Percentiles rank a stretch among this genome's conserved stretches.
Evolutionary conservation across 345 rosid genomes (phyloP).

Genomic region (Turritis glabra): DNA sequence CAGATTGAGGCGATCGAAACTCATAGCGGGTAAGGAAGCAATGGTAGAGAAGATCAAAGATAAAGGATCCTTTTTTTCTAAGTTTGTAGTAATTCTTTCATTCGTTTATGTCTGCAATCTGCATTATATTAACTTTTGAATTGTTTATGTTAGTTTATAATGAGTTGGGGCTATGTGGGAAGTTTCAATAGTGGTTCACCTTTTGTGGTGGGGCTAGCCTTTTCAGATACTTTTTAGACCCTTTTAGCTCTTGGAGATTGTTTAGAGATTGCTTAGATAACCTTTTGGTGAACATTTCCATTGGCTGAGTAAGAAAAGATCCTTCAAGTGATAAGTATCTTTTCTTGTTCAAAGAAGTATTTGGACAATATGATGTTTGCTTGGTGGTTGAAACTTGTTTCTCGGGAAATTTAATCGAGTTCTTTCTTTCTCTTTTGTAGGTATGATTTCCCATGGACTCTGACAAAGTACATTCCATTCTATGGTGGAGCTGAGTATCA

Average conservation of each 20-base stretch:
- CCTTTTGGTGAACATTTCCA: not conserved
- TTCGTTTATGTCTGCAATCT: not conserved
- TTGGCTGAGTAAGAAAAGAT: conserved; percentile 4
- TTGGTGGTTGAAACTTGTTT: not conserved
- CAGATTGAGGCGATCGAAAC: conserved; percentile 86
- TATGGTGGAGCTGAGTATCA: conserved; percentile 92
- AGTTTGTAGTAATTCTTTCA: too few species aligned
- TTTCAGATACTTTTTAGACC: conserved; percentile 3
- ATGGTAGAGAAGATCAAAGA: not conserved
- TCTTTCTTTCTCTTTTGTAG: conserved; percentile 30
- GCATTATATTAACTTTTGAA: conserved; percentile 17
- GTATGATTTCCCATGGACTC: conserved; percentile 75
- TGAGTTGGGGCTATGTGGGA: not conserved
- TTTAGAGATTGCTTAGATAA: conserved; percentile 12
- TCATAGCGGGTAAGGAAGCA: conserved; percentile 67
- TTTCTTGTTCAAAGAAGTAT: not conserved
- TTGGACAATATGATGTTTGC: not conserved
- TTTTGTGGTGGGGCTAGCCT: conserved; percentile 25
- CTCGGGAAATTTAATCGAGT: not conserved
- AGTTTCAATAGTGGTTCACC: conserved; percentile 10
- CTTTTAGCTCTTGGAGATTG: conserved; percentile 6
- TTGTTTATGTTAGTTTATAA: conserved; percentile 18
- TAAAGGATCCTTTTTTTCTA: not conserved
- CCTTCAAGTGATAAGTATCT: not conserved
- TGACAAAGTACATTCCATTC: conserved; percentile 72